phyloP scores from a whole-genome alignment of 495 filamentous ascomycete species.

The Hypoxylon subgilvum region DNA sequence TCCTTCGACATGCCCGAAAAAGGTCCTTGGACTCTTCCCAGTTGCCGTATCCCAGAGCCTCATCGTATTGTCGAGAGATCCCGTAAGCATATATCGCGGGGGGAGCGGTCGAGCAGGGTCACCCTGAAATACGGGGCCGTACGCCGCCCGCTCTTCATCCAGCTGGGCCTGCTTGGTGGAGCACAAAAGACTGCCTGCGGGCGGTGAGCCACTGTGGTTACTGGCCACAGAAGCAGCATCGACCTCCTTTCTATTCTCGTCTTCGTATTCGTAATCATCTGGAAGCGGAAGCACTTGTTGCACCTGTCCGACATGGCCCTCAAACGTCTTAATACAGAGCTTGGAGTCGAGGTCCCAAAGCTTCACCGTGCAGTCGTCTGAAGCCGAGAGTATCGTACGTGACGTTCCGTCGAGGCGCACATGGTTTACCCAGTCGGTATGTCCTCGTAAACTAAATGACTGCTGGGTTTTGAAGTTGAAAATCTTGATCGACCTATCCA shows the following conservation, averaged over 20 bases:
- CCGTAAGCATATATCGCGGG: conserved; percentile 88
- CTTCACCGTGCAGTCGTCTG: conserved; percentile 88
- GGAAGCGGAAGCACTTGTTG: conserved; percentile 87
- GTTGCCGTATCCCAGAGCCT: conserved; percentile 90
- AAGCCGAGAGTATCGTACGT: conserved; percentile 87
- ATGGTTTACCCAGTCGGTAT: conserved; percentile 92
- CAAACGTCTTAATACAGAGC: conserved; percentile 75
- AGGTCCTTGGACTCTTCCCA: conserved; percentile 81
- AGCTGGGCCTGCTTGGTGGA: conserved; percentile 30
- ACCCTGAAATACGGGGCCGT: conserved; percentile 62
- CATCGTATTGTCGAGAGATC: conserved; percentile 87
- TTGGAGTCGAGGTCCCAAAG: conserved; percentile 93
- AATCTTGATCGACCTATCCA: conserved; percentile 88
- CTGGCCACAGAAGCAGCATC: conserved; percentile 57
- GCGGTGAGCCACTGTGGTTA: conserved; percentile 46
- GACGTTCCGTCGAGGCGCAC: conserved; percentile 82
- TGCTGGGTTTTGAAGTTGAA: conserved; percentile 90
- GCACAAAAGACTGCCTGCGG: conserved; percentile 22
- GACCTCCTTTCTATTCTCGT: conserved; percentile 64
- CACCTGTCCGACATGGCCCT: conserved; percentile 95
- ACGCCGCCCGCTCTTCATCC: conserved; percentile 56
- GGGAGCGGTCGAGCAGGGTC: conserved; percentile 69
- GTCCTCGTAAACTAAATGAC: conserved; percentile 77
- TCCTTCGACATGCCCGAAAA: conserved; percentile 95
- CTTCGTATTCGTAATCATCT: conserved; percentile 85